These are phyloP conservation scores for Pholiota adiposa DNA, from an alignment of 1,284 basidiomycete species.

Conservation along the genomic window DNA sequence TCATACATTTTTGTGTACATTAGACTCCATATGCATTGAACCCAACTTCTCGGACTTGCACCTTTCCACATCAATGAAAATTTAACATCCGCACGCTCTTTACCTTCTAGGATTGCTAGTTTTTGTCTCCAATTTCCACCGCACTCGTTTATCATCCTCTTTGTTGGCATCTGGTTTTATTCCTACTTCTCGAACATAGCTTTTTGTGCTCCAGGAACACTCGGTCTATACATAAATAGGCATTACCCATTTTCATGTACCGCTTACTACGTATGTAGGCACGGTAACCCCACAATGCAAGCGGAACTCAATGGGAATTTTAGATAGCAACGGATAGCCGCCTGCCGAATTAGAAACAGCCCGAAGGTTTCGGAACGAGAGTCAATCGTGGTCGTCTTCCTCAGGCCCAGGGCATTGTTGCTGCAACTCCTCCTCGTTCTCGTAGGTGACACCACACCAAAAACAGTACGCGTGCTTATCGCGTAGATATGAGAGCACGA, in stretches of 20 bases:
- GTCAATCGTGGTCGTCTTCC: slow-evolving; percentile 81
- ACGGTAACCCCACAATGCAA: slow-evolving; percentile 9
- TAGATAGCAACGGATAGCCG: neutral
- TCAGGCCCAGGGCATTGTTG: slow-evolving; percentile 73
- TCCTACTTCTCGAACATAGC: neutral
- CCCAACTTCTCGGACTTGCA: slow-evolving; percentile 27
- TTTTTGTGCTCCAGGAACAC: slow-evolving; percentile 2
- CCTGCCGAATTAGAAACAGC: neutral
- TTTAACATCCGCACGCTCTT: slow-evolving; percentile 22
- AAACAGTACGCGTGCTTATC: slow-evolving; percentile 78
- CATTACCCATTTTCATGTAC: slow-evolving; percentile 3
- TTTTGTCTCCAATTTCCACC: slow-evolving; percentile 7
- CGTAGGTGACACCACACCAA: slow-evolving; percentile 85
- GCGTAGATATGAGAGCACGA: slow-evolving; percentile 77
- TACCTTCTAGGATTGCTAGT: slow-evolving; percentile 13
- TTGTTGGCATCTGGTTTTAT: slow-evolving; percentile 4
- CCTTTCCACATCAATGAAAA: slow-evolving; percentile 19
- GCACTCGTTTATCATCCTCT: slow-evolving; percentile 16
- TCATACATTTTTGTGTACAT: slow-evolving; percentile 19
- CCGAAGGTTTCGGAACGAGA: neutral
- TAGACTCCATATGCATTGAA: slow-evolving; percentile 20
- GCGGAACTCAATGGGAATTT: slow-evolving; percentile 1
- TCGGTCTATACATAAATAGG: neutral
- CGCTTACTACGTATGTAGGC: slow-evolving; percentile 3
- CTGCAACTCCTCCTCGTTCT: slow-evolving; percentile 61